phyloP scores from a whole-genome alignment of 331 rosid species.

The Stylosanthes scabra region DNA sequence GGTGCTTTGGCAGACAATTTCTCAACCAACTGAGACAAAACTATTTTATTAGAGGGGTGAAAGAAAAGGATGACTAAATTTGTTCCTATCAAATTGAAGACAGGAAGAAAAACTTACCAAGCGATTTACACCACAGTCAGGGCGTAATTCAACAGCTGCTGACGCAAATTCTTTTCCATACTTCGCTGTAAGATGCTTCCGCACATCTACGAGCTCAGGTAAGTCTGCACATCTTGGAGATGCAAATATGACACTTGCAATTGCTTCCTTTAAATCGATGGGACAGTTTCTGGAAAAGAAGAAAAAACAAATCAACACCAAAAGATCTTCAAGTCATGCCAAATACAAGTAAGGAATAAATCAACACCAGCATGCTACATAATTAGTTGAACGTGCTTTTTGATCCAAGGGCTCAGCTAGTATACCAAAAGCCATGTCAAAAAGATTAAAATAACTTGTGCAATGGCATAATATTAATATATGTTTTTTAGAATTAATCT shows the following conservation, averaged over 20 bases:
- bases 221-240: slow-evolving; percentile 89
- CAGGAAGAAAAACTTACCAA: slow-evolving; percentile 65
- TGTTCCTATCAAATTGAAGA: slow-evolving; percentile 24
- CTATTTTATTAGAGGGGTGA: slow-evolving; percentile 14
- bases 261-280: slow-evolving; percentile 87
- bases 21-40: slow-evolving; percentile 79
- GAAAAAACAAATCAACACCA: neutral
- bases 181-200: slow-evolving; percentile 77
- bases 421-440: slow-evolving; percentile 11
- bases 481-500: too few relatives aligned
- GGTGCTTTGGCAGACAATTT: slow-evolving; percentile 94
- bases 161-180: slow-evolving; percentile 88
- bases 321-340: neutral
- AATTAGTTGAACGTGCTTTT: slow-evolving; percentile 31
- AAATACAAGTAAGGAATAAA: slow-evolving; percentile 17
- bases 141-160: slow-evolving; percentile 88
- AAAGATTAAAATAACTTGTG: slow-evolving; percentile 20
- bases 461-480: slow-evolving; percentile 23
- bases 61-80: slow-evolving; percentile 20
- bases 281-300: slow-evolving; percentile 75
- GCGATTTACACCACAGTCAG: slow-evolving; percentile 95
- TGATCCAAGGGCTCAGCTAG: slow-evolving; percentile 9
- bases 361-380: slow-evolving; percentile 1
- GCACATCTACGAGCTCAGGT: slow-evolving; percentile 84
- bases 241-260: slow-evolving; percentile 89